Evolutionary conservation across 768 basidiomycete genomes (phyloP).

Genomic region (Leccinum incarnatum): DNA sequence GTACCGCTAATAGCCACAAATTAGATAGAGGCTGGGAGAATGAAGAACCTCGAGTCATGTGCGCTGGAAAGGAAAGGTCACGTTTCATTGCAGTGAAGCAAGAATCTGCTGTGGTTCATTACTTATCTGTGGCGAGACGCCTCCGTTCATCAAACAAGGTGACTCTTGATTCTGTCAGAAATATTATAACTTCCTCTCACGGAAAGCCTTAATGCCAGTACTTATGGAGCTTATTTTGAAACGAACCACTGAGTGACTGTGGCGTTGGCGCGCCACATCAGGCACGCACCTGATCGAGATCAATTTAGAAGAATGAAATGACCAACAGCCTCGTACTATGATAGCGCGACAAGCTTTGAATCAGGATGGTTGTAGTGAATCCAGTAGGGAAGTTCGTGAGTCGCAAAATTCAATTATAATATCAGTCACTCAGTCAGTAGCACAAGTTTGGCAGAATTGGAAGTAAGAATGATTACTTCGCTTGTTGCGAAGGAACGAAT

Average conservation of each 20-base stretch:
- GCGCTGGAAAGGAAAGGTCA: not conserved
- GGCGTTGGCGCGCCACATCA: slow-evolving; percentile 7
- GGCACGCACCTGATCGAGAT: slow-evolving; percentile 5
- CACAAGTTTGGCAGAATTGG: not conserved
- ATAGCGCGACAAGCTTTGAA: not conserved
- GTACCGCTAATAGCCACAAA: not conserved
- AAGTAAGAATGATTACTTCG: not conserved
- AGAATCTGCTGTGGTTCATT: not conserved
- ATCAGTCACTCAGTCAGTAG: not conserved
- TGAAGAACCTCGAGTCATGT: slow-evolving; percentile 1
- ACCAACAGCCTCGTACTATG: not conserved
- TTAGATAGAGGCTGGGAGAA: not conserved
- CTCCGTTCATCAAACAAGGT: slow-evolving; percentile 10
- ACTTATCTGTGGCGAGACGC: slow-evolving; percentile 15
- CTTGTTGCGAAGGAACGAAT: not conserved
- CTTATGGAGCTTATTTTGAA: slow-evolving; percentile 6
- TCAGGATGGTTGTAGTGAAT: not conserved
- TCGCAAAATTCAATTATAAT: not conserved
- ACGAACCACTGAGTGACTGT: slow-evolving; percentile 11
- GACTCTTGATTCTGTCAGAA: slow-evolving; percentile 4
- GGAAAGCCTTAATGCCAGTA: not conserved
- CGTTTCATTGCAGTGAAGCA: slow-evolving; percentile 4
- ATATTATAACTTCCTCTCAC: not conserved
- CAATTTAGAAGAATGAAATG: slow-evolving; percentile 5
- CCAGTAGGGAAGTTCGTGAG: not conserved